Evolutionary conservation across 2,329 filamentous ascomycete genomes (phyloP).

Genomic region (Colletotrichum sp.): DNA sequence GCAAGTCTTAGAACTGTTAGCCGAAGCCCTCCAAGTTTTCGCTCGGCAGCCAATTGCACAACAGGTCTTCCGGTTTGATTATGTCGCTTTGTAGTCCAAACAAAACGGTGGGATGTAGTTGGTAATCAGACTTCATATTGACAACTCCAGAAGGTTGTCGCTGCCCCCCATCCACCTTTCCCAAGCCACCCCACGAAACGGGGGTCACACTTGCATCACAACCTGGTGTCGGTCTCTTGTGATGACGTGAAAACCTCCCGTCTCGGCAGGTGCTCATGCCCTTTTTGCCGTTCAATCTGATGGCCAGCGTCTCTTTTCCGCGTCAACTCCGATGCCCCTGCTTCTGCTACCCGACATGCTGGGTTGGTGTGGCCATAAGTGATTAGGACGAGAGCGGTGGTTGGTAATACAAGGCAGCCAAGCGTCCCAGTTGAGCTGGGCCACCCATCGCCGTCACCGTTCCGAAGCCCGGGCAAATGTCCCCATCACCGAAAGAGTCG

Average conservation of each 20-base stretch:
- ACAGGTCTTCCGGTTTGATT: not conserved
- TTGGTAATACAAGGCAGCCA: not conserved
- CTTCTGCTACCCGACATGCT: not conserved
- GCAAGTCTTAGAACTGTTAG: not conserved
- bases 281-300: not conserved
- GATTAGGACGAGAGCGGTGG: not conserved
- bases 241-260: conserved; percentile 5
- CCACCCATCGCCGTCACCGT: not conserved
- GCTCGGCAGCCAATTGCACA: not conserved
- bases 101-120: not conserved
- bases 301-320: not conserved
- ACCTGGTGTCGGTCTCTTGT: not conserved
- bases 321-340: not conserved
- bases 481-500: not conserved
- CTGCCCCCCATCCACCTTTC: conserved; percentile 5
- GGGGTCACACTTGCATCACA: conserved; percentile 15
- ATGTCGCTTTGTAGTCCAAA: not conserved
- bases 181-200: conserved; percentile 17
- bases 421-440: not conserved
- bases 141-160: not conserved
- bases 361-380: not conserved
- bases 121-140: not conserved
- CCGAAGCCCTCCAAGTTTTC: not conserved
- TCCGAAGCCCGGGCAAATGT: not conserved
- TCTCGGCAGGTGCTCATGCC: not conserved